A percentile compares a stretch with the other conserved stretches of the same genome.
phyloP scores from a whole-genome alignment of 2,329 filamentous ascomycete genomes.

The Hypocrella siamensis region DNA sequence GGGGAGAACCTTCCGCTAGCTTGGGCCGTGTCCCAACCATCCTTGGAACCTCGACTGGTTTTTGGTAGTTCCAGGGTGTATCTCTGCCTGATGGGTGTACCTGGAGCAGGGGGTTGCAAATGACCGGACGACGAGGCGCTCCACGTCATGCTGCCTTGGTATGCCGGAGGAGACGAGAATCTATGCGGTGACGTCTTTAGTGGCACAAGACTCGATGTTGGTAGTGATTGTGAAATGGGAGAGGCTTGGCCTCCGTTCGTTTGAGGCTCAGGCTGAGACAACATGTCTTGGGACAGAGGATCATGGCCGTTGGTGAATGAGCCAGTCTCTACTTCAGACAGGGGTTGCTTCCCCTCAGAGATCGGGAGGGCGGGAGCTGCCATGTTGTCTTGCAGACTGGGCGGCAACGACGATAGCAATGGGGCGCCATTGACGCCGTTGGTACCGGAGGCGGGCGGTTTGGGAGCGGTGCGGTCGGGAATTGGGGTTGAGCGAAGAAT shows the following conservation, averaged over 20 bases:
- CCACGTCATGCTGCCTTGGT: slow-evolving; percentile 23
- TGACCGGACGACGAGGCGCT: slow-evolving; percentile 32
- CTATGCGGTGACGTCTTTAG: slow-evolving; percentile 28
- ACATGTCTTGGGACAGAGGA: neutral
- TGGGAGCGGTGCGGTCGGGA: slow-evolving; percentile 14
- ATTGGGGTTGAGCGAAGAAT: slow-evolving; percentile 13
- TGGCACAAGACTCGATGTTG: slow-evolving; percentile 2
- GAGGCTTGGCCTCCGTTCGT: slow-evolving; percentile 1
- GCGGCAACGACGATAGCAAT: neutral
- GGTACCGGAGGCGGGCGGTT: slow-evolving; percentile 5
- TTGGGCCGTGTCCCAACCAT: slow-evolving; percentile 50
- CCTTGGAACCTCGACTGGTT: slow-evolving; percentile 53
- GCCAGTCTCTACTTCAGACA: neutral
- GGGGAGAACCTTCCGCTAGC: slow-evolving; percentile 75
- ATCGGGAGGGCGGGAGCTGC: neutral
- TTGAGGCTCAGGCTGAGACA: slow-evolving; percentile 1
- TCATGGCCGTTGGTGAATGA: slow-evolving; percentile 1
- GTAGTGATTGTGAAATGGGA: slow-evolving; percentile 1
- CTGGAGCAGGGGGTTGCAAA: slow-evolving; percentile 26
- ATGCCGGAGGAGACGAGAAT: slow-evolving; percentile 49
- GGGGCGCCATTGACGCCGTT: slow-evolving; percentile 7
- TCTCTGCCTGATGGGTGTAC: slow-evolving; percentile 55
- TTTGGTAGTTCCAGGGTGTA: slow-evolving; percentile 83
- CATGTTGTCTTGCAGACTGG: neutral
- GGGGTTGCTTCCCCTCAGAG: neutral